phyloP scores from a whole-genome alignment of 2,329 filamentous ascomycete genomes.

The Talaromyces sp. region DNA sequence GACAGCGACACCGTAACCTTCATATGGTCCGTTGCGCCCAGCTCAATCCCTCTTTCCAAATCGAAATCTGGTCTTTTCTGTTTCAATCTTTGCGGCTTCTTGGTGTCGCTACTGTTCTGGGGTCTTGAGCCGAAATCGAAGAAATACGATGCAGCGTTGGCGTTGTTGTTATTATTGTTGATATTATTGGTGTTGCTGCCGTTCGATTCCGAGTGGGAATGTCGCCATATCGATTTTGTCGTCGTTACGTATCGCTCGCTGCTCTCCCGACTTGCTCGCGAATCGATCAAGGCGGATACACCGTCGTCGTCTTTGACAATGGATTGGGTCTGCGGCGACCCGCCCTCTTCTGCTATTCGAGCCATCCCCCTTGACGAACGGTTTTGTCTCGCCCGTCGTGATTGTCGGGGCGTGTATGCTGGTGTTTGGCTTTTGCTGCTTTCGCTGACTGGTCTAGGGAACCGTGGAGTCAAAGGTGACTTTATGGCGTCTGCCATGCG shows the following conservation, averaged over 20 bases:
- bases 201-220: background rate
- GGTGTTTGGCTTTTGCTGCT: constrained; percentile 7
- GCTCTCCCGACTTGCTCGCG: background rate
- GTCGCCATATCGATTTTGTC: background rate
- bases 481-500: constrained; percentile 26
- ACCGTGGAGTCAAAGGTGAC: constrained; percentile 25
- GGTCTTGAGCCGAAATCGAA: background rate
- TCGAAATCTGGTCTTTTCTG: constrained; percentile 4
- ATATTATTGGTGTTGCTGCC: background rate
- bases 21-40: constrained; percentile 11
- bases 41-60: constrained; percentile 15
- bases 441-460: constrained; percentile 21
- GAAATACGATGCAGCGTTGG: background rate
- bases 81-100: background rate
- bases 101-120: background rate
- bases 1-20: constrained; percentile 14
- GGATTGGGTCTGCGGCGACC: background rate
- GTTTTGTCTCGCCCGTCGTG: background rate
- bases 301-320: background rate
- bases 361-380: constrained; percentile 8
- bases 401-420: background rate
- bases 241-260: background rate
- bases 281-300: background rate
- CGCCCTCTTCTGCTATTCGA: background rate
- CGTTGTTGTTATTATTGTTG: background rate